Evolutionary conservation across 2,329 filamentous ascomycete genomes (phyloP).

Genomic region (Claviceps sp.): DNA sequence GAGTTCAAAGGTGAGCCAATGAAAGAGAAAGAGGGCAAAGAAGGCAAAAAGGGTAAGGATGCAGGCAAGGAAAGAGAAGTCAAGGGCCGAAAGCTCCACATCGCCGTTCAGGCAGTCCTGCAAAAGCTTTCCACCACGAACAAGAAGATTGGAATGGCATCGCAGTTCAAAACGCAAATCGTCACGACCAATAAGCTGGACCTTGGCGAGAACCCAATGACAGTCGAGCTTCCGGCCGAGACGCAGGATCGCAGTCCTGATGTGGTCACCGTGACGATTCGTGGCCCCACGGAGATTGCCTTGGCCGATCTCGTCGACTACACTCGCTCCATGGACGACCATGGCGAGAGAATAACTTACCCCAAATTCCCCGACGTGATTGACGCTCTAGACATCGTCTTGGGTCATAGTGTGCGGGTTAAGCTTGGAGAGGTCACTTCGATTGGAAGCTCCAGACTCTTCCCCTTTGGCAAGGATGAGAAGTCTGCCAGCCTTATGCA

Average conservation of each 20-base stretch:
- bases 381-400: constrained; percentile 38
- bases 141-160: constrained; percentile 22
- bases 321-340: constrained; percentile 27
- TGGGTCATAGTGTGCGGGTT: constrained; percentile 30
- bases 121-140: constrained; percentile 19
- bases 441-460: constrained; percentile 35
- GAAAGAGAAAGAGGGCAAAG: constrained; percentile 23
- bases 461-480: constrained; percentile 24
- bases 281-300: constrained; percentile 23
- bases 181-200: constrained; percentile 25
- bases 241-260: constrained; percentile 18
- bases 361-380: constrained; percentile 35
- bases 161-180: constrained; percentile 38
- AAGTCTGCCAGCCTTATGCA: constrained; percentile 16
- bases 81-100: constrained; percentile 29
- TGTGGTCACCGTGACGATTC: constrained; percentile 28
- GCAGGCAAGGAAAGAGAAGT: constrained; percentile 15
- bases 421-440: constrained; percentile 21
- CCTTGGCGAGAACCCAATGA: constrained; percentile 20
- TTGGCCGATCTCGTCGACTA: constrained; percentile 31
- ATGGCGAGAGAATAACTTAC: constrained; percentile 23
- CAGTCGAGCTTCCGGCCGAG: constrained; percentile 21
- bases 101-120: constrained; percentile 27
- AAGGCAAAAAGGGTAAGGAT: constrained; percentile 16
- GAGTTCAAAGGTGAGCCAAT: constrained; percentile 14